phyloP scores from a whole-genome alignment of 2,329 filamentous ascomycete species.

The Colletotrichum sp. region DNA sequence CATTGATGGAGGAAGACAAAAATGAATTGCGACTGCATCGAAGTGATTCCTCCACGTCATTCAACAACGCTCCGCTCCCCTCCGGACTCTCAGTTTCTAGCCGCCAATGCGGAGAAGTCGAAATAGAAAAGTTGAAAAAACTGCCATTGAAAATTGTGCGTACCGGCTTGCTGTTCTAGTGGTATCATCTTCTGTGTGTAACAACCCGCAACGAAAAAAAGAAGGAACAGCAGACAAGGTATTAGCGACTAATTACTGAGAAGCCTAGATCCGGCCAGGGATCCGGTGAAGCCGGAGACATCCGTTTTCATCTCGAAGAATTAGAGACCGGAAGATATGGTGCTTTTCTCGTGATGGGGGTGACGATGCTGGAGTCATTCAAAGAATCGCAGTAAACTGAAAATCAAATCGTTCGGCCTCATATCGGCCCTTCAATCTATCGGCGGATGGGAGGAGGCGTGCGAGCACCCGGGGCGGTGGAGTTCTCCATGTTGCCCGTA shows the following conservation, averaged over 20 bases:
- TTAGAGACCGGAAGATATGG: neutral
- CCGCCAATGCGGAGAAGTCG: neutral
- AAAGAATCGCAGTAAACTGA: neutral
- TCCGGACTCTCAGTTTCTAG: neutral
- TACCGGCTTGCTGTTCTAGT: constrained; percentile 24
- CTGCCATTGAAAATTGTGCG: constrained; percentile 12
- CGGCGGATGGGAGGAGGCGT: constrained; percentile 15
- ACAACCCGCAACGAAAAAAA: constrained; percentile 19
- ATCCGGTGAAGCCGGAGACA: neutral
- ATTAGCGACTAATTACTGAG: constrained; percentile 11
- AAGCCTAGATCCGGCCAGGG: constrained; percentile 3
- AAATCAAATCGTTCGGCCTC: neutral
- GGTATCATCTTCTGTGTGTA: constrained; percentile 24
- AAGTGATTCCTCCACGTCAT: neutral
- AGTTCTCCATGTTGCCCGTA: constrained; percentile 80
- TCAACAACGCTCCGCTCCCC: neutral
- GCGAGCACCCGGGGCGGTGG: constrained; percentile 36
- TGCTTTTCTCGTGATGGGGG: neutral
- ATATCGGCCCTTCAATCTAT: neutral
- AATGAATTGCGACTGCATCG: neutral
- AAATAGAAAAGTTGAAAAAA: neutral
- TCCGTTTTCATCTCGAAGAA: neutral
- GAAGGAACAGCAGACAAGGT: constrained; percentile 4
- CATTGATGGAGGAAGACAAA: neutral
- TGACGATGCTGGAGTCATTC: neutral